These are phyloP conservation scores for Vigna reflexopilosa DNA, from an alignment of 306 rosid species.

Conservation along the genomic window DNA sequence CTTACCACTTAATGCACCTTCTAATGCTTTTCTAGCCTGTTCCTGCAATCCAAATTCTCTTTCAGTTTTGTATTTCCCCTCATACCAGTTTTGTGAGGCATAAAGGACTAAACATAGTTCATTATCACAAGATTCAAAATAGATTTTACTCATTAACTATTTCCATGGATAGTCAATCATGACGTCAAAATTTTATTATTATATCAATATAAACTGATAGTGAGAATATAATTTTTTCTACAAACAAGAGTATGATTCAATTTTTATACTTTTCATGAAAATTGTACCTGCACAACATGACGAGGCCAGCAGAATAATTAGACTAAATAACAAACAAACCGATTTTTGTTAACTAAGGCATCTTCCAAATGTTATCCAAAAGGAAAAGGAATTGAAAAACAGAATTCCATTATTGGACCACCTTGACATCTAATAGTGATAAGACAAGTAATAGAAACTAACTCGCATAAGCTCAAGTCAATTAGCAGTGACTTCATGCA, in stretches of 20 bases:
- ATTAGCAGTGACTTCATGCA: neutral
- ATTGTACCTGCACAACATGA: neutral
- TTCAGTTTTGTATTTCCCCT: constrained; percentile 6
- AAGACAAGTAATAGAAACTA: neutral
- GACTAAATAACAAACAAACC: constrained; percentile 26
- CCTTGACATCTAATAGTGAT: constrained; percentile 24
- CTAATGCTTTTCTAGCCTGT: constrained; percentile 92
- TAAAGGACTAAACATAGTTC: neutral
- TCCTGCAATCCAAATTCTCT: constrained; percentile 62
- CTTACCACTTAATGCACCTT: constrained; percentile 95
- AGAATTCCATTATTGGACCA: constrained; percentile 4
- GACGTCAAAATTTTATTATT: constrained; percentile 16
- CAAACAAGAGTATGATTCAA: constrained; percentile 24
- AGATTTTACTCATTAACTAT: constrained; percentile 15
- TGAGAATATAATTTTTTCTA: constrained; percentile 21
- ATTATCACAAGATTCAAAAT: constrained; percentile 23
- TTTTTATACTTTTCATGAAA: constrained; percentile 5
- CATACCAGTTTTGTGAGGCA: constrained; percentile 10
- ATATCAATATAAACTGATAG: constrained; percentile 33
- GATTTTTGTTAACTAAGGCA: constrained; percentile 15
- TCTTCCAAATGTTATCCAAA: constrained; percentile 27
- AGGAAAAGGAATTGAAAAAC: constrained; percentile 35
- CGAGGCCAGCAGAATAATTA: constrained; percentile 11
- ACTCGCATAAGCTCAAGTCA: neutral
- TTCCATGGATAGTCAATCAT: constrained; percentile 7